phyloP scores from a whole-genome alignment of 192 early-diverging fungal genomes.

The Coemansia sp. region DNA sequence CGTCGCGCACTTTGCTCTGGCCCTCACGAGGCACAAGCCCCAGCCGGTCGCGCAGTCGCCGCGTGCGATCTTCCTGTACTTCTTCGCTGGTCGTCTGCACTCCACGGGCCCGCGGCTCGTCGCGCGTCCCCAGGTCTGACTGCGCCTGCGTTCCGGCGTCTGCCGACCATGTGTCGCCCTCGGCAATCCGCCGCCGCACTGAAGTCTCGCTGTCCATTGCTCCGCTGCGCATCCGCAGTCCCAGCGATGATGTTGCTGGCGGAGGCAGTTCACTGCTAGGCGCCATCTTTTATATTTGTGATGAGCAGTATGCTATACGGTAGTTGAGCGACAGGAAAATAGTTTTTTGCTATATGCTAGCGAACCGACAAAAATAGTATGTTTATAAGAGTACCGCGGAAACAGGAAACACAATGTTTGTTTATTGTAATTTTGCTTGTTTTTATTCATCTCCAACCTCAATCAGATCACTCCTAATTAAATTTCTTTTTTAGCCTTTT shows the following conservation, averaged over 20 bases:
- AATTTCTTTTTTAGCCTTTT: too few species aligned
- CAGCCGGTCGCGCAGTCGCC: constrained; percentile 42
- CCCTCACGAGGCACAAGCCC: constrained; percentile 35
- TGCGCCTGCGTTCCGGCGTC: constrained; percentile 10
- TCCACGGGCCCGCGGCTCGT: constrained; percentile 8
- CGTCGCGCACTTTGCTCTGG: constrained; percentile 57
- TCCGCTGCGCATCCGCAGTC: constrained; percentile 11
- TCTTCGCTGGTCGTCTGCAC: constrained; percentile 42
- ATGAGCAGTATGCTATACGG: too few species aligned
- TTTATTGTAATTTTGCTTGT: too few species aligned
- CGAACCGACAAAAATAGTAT: background rate
- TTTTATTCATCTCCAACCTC: too few species aligned
- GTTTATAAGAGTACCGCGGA: background rate
- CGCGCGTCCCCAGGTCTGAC: constrained; percentile 39
- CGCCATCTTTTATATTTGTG: constrained; percentile 3
- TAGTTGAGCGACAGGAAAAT: too few species aligned
- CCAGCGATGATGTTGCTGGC: constrained; percentile 11
- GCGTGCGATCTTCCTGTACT: constrained; percentile 41
- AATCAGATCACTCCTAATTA: too few species aligned
- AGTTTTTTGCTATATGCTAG: too few species aligned
- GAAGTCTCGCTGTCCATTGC: constrained; percentile 42
- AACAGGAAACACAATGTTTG: too few species aligned
- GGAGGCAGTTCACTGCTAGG: constrained; percentile 10
- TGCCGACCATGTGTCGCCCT: constrained; percentile 1
- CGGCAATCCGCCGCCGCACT: constrained; percentile 35